Percentiles rank a stretch among this genome's conserved stretches.
These are phyloP conservation scores for Cucumis cinereus DNA, from an alignment of 306 rosid genomes.

Conservation along the genomic window DNA sequence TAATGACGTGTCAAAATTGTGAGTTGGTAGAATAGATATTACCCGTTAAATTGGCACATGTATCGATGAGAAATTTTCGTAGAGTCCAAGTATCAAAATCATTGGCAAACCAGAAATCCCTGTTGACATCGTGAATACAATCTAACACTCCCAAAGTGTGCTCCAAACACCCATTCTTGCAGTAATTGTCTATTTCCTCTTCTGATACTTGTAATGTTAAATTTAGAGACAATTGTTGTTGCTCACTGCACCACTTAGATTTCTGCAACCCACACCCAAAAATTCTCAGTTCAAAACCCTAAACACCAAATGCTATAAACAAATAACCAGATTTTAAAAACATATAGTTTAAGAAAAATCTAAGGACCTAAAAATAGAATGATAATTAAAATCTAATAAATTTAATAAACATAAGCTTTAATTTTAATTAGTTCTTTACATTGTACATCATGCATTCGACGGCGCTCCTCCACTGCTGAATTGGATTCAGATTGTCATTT, in stretches of 20 bases:
- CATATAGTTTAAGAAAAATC: too few relatives aligned
- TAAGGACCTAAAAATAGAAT: too few relatives aligned
- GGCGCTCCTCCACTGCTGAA: constrained; percentile 12
- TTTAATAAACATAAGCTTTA: neutral
- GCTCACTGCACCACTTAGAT: neutral
- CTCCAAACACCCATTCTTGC: neutral
- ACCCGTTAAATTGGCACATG: neutral
- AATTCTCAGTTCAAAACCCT: neutral
- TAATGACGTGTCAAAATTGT: too few relatives aligned
- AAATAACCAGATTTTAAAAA: too few relatives aligned
- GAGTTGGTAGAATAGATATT: too few relatives aligned
- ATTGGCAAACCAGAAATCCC: constrained; percentile 8
- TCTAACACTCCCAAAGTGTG: constrained; percentile 2
- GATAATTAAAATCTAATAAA: neutral
- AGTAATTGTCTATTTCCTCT: neutral
- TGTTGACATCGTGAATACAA: neutral
- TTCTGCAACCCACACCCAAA: neutral
- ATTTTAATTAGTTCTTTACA: neutral
- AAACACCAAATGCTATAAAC: too few relatives aligned
- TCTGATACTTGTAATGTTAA: neutral
- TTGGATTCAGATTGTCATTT: neutral
- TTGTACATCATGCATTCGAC: constrained; percentile 4
- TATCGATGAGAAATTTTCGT: neutral
- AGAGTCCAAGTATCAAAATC: neutral
- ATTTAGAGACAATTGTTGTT: neutral